Evolutionary conservation across 2,329 filamentous ascomycete species (phyloP), one percentile per base, ranked within the genome.

Genomic region (Aspergillus chevalieri): DNA sequence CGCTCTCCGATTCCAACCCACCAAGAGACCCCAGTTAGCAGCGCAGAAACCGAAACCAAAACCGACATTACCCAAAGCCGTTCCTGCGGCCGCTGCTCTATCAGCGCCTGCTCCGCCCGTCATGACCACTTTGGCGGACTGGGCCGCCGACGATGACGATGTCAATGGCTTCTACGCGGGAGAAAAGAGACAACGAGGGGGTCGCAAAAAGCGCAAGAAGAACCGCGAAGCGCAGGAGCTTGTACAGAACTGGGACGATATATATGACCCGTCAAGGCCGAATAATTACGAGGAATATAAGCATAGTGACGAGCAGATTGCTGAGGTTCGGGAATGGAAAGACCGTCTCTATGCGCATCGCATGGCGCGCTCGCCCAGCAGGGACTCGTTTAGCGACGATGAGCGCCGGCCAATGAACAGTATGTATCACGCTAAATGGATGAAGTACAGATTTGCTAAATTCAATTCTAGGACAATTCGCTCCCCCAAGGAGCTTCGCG

Each of bases 271-370:
- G 1, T 77, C 85, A 9, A 76, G 87, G 36, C 90, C 91, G 7
- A 94, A 88, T 38, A 90, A 84, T 57, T 87, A 92, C 45, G 86
- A 91, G 48, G 87, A 92, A 62, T 96, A 93, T 65, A 80, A 87
- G 52, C 78, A 84, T 52, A 93, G 89, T 62, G 89, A 94, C 51
- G 90, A 95, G 70, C 86, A 88, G 64, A 81, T 91, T 51, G 75
- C 80, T 15, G 89, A 94, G 65, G 80, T 90, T 3, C 79, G 82
- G 50, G 89, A 94, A 60, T 96, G 91, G 91, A 94, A 91, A 65
- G 82, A 85, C 38, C 73, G 87, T 34, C 75, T 95, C 12, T 91
- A 93, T 66, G 82, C 83, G 12, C 87, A 90, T 63, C 78, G 83
- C 42, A 79, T 78, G 58, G 75, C 67, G 52, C 70, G 65, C 47